Evolutionary conservation across 768 basidiomycete species (phyloP).

Genomic region (Phylloporus rhodoxanthus): DNA sequence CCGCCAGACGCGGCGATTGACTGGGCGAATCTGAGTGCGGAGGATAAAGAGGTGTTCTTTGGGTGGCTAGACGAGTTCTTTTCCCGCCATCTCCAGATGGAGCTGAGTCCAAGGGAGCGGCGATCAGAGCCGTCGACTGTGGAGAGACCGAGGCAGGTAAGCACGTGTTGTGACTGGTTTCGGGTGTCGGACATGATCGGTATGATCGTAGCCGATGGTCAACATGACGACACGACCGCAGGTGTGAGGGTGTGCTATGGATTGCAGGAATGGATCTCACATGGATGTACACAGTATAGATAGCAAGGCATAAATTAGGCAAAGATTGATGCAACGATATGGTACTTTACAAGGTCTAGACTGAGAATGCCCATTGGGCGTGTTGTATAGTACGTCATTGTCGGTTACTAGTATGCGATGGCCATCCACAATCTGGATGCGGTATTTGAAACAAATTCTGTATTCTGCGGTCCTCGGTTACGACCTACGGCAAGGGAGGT

Average conservation of each 20-base stretch:
- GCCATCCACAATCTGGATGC: constrained; percentile 30
- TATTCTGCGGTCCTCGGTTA: constrained; percentile 33
- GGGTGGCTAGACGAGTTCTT: constrained; percentile 81
- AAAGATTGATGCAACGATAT: constrained; percentile 6
- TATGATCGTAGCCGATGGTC: constrained; percentile 16
- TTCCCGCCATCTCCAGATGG: constrained; percentile 36
- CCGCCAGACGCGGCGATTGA: constrained; percentile 38
- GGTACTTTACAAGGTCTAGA: constrained; percentile 12
- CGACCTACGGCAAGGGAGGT: constrained; percentile 18
- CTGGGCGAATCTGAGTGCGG: constrained; percentile 60
- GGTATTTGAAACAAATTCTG: constrained; percentile 33
- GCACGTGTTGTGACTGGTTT: constrained; percentile 1
- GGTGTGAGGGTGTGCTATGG: background rate
- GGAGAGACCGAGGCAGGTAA: constrained; percentile 13
- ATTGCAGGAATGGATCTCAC: constrained; percentile 2
- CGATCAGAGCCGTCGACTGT: background rate
- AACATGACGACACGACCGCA: constrained; percentile 20
- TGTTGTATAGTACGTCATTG: background rate
- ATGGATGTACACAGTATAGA: constrained; percentile 14
- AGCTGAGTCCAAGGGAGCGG: constrained; percentile 12
- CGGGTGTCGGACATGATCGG: background rate
- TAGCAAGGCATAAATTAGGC: constrained; percentile 15
- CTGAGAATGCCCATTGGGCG: background rate
- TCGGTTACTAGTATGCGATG: constrained; percentile 13
- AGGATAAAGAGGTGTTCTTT: constrained; percentile 72